phyloP scores from a whole-genome alignment of 176 grass and related monocot genomes.

The Oryza punctata region DNA sequence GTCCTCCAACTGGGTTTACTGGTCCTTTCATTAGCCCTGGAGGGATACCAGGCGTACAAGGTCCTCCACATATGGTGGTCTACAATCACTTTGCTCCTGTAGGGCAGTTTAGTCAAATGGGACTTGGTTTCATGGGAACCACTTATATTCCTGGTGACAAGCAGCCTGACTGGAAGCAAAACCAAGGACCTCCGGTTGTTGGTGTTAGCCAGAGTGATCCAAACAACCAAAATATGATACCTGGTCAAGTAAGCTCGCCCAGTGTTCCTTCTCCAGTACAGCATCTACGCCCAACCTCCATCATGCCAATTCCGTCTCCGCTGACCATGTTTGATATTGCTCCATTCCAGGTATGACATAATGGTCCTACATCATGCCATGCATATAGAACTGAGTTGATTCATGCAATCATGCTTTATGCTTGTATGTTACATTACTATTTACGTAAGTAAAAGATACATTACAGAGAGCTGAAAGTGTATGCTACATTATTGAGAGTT shows the following conservation, averaged over 20 bases:
- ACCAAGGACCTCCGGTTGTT: constrained; percentile 54
- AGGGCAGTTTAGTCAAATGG: constrained; percentile 90
- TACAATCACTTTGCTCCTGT: constrained; percentile 95
- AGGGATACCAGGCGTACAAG: constrained; percentile 83
- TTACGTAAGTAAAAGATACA: constrained; percentile 1
- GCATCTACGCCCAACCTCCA: constrained; percentile 69
- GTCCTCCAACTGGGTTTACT: constrained; percentile 73
- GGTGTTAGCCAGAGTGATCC: constrained; percentile 63
- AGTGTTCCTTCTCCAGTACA: constrained; percentile 64
- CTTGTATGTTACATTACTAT: constrained; percentile 9
- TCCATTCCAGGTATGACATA: constrained; percentile 82
- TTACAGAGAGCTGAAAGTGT: not conserved
- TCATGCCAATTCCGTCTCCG: constrained; percentile 81
- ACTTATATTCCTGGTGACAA: constrained; percentile 92
- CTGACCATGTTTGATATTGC: constrained; percentile 94
- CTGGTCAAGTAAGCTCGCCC: constrained; percentile 58
- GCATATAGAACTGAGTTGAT: constrained; percentile 23
- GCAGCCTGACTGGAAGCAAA: constrained; percentile 91
- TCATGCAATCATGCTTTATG: not conserved
- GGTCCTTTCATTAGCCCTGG: constrained; percentile 87
- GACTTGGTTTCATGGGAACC: constrained; percentile 88
- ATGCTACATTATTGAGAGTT: constrained; percentile 8
- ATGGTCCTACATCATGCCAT: constrained; percentile 19
- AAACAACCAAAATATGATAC: constrained; percentile 62
- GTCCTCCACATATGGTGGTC: constrained; percentile 90